Evolutionary conservation across 108 stramenopile species (phyloP), one percentile per base, ranked within the genome.

Genomic region (Licmophora abbreviata): DNA sequence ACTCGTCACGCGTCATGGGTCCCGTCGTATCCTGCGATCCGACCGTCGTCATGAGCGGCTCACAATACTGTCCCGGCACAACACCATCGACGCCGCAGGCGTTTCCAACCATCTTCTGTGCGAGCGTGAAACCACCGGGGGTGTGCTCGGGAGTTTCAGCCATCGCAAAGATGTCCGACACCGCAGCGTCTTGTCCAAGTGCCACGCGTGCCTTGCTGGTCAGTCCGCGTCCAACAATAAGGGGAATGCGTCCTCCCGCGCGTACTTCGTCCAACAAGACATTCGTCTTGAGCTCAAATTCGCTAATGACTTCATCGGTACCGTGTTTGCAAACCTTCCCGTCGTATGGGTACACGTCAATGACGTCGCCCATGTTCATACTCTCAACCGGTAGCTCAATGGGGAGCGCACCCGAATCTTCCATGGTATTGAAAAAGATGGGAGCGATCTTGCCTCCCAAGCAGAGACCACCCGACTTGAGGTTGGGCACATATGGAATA

Each of bases 341-440:
- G 55, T 84, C 91, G 46, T 76, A 63, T 23, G 95, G 95, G 55
- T 77, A 85, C 36, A 96, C 87, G 58, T 89, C 92, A 58, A 96
- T 91, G 57, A 92, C 91, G 60, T 93, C 89, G n/a, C 95, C 95
- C 78, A 76, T 96, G 68, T 85, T 70, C 58, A 96, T 59, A 36
- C 79, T 55, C 21, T 35, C 50, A 11, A 96, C 95, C 57, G 87
- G 81, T 68, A 96, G 69, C 59, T 96, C 95, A 56, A 96, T 88
- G 37, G 95, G 95, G 18, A 96, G 65, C n/a, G 95, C 83, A 31
- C 95, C 95, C 14, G 89, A 87, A 68, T 96, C 95, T 71, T 96
- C 92, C 89, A 93, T 93, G 65, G 95, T 96, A 62, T 96, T 96
- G 74, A 85, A 96, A 70, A 96, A 96, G 49, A 96, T 96, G 37